phyloP scores from a whole-genome alignment of 1,284 basidiomycete genomes.

The Marasmius tenuissimus region DNA sequence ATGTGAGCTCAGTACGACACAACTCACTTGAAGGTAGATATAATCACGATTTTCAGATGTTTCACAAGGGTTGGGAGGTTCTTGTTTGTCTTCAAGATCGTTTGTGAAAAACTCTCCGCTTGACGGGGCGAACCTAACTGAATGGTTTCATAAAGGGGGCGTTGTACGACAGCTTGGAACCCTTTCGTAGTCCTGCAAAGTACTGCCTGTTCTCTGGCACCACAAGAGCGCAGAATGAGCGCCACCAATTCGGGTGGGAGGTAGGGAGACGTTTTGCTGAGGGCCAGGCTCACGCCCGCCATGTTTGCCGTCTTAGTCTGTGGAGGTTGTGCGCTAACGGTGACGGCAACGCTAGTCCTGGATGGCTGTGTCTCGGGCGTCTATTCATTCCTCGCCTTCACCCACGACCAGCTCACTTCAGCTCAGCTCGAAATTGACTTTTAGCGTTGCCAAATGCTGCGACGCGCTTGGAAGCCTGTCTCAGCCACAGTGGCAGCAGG shows the following conservation, averaged over 20 bases:
- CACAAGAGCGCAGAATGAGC: background rate
- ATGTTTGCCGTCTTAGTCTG: too few relatives aligned
- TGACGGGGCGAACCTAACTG: background rate
- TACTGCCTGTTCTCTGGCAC: background rate
- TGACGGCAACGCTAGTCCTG: background rate
- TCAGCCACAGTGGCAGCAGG: slow-evolving; percentile 48
- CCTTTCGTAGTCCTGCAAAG: background rate
- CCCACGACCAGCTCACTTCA: slow-evolving; percentile 6
- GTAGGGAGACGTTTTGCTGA: background rate
- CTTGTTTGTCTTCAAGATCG: background rate
- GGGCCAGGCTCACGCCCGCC: background rate
- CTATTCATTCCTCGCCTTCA: background rate
- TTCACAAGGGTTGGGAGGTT: background rate
- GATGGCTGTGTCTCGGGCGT: background rate
- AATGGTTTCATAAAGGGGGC: background rate
- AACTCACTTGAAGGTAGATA: background rate
- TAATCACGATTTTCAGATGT: background rate
- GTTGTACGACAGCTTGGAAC: background rate
- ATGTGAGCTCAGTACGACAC: background rate
- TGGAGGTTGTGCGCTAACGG: too few relatives aligned
- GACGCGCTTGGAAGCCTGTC: slow-evolving; percentile 65
- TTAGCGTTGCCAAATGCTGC: slow-evolving; percentile 46
- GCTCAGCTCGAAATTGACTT: too few relatives aligned
- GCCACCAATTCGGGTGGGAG: background rate
- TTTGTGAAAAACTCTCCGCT: background rate